phyloP scores from a whole-genome alignment of 306 rosid species.

The Canavalia gladiata region DNA sequence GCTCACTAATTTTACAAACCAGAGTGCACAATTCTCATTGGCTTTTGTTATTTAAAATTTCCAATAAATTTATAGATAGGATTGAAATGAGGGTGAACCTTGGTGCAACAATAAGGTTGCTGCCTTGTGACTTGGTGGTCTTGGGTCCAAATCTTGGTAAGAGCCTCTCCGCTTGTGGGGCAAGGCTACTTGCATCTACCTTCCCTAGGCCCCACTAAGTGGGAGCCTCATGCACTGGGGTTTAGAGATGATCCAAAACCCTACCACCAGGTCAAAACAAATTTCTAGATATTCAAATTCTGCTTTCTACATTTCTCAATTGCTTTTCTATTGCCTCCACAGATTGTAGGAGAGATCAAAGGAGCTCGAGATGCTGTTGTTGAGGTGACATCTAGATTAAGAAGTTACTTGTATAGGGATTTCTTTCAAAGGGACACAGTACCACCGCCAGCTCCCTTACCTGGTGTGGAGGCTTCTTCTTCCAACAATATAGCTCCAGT shows the following conservation, averaged over 20 bases:
- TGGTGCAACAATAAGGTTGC: background rate
- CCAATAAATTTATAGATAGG: conserved; percentile 24
- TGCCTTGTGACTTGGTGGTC: background rate
- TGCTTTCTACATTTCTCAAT: conserved; percentile 44
- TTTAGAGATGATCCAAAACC: conserved; percentile 37
- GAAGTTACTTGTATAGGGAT: conserved; percentile 83
- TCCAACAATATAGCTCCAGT: conserved; percentile 56
- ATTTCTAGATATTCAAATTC: conserved; percentile 36
- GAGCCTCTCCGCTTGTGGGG: background rate
- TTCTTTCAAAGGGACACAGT: conserved; percentile 70
- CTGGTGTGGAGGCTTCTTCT: conserved; percentile 66
- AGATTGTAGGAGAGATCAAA: conserved; percentile 95
- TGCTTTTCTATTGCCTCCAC: conserved; percentile 43
- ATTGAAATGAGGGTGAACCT: background rate
- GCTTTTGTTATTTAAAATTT: conserved; percentile 31
- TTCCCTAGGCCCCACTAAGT: background rate
- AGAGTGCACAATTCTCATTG: conserved; percentile 28
- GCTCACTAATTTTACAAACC: conserved; percentile 16
- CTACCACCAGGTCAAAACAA: conserved; percentile 30
- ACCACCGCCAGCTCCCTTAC: conserved; percentile 58
- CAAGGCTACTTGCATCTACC: background rate
- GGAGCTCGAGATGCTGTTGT: conserved; percentile 93
- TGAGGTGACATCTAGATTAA: conserved; percentile 90
- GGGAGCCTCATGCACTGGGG: background rate
- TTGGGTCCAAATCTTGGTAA: background rate